Evolutionary conservation across 768 basidiomycete species (phyloP), one percentile per base, ranked within the genome.

Genomic region (Tylopilus sp.): DNA sequence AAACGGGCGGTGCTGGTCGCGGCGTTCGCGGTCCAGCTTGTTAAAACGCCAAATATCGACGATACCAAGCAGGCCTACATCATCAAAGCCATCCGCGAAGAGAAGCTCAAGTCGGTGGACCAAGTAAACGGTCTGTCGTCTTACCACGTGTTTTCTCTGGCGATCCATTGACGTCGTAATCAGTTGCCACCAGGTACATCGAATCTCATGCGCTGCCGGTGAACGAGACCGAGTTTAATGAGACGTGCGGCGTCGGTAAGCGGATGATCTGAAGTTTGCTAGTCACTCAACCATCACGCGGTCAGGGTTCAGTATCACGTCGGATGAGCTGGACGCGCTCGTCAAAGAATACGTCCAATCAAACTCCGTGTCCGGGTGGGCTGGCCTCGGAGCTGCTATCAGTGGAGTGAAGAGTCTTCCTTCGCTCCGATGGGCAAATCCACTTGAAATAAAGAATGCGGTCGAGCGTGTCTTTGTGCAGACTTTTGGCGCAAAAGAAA

Each of bases 221-320:
- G 31, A 75, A 93, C 59, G 79, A 82, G 13, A 71, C 63, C 12
- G 85, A 84, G 37, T 96, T 98, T 63, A 79, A 94, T 63, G 74
- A 78, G 56, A 75, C 81, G 12, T 93, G 91, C 66, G 96, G 96
- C 57, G 85, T 98, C 54, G 96, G 96, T 93, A 56, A 61, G 91
- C 71, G 13, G 34, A 28, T 38, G 8, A 34, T 43, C 45, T 44
- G 29, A 21, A 9, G 13, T 34, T 8, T 34, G n/a, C 34, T 43
- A 30, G 36, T 40, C 28, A 49, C 36, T 38, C 26, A 48, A 45
- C 56, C n/a, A 52, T 25, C n/a, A 26, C 48, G 37, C 8, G 19
- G 56, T 52, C 26, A 98, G 95, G 91, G 16, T 89, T 95, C 70
- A 81, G 75, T 50, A 87, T 98, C 53, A 82, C 87, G 0, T 58